Evolutionary conservation across 2,329 filamentous ascomycete species (phyloP).

Genomic region (Alternaria arborescens): DNA sequence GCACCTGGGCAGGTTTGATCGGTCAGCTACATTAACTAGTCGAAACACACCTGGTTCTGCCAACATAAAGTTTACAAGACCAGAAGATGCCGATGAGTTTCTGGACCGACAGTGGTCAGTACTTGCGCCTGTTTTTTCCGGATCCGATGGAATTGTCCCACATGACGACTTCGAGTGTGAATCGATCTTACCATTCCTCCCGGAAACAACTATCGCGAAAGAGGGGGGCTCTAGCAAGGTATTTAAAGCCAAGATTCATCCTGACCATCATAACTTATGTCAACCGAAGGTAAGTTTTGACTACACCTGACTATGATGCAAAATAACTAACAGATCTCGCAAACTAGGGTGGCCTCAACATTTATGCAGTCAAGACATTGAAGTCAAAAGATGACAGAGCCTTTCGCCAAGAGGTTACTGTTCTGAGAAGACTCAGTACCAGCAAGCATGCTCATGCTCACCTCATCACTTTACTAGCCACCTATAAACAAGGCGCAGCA

Average conservation of each 20-base stretch:
- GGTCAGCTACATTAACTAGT: background rate
- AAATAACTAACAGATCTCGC: background rate
- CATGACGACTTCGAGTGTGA: background rate
- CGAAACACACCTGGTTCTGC: background rate
- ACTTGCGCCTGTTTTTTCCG: background rate
- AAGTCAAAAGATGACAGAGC: background rate
- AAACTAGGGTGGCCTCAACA: background rate
- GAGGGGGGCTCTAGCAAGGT: conserved; percentile 5
- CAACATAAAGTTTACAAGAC: background rate
- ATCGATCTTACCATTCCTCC: background rate
- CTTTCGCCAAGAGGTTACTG: background rate
- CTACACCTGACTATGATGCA: background rate
- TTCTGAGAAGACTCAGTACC: background rate
- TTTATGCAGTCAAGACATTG: conserved; percentile 3
- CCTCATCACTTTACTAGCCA: conserved; percentile 2
- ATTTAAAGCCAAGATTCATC: background rate
- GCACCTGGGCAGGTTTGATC: background rate
- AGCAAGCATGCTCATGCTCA: background rate
- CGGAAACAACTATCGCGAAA: background rate
- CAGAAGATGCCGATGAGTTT: background rate
- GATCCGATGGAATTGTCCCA: background rate
- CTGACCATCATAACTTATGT: background rate
- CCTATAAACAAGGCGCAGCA: background rate
- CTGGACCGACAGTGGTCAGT: conserved; percentile 1
- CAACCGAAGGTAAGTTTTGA: background rate